Evolutionary conservation across 164 flowering plant genomes (phyloP), one percentile per base, ranked within the genome.

Genomic region (Tetracentron sinense): DNA sequence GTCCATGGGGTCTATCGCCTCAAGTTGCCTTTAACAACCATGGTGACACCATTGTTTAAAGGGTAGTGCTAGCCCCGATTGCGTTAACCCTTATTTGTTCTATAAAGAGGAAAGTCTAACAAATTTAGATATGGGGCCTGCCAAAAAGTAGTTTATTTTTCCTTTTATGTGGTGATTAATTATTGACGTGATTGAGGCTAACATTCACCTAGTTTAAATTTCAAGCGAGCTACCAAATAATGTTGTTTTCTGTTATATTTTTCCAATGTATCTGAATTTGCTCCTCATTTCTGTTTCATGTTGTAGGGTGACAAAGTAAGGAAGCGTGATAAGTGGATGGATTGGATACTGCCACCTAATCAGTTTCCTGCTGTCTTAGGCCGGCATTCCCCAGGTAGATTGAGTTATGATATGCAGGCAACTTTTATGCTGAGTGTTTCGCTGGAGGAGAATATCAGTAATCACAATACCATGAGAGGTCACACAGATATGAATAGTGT

Each of bases 221-320:
- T 22, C 21, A 49, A 42, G 47, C 12, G 8, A 21, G 53, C 53
- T 20, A 22, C 25, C 26, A 48, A 42, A 23, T 35, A 25, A 10
- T 17, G 16, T 29, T 4, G 7, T 0, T 29, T 47, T 7, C 15
- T 21, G 50, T 15, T 20, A 26, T 29, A 23, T 29, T 7, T 21
- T 10, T 47, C 11, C 35, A 8, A 1, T 48, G 15, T 58, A 5
- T 16, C 30, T 1, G 2, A 28, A n/a, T 52, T 19, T 33, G 48
- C 14, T 42, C 6, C n/a, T 47, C 31, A 4, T n/a, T 25, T 19
- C 59, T 28, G 10, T 31, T 26, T 60, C 11, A 10, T 64, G 56
- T 58, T 76, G 67, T 70, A 86, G 92, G 87, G 72, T 58, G 82
- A 84, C 58, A 84, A 76, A 74, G 55, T 86, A 35, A 81, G 92